Evolutionary conservation across 1,139 yeast genomes (phyloP).

Genomic region (Yamadazyma triangularis): DNA sequence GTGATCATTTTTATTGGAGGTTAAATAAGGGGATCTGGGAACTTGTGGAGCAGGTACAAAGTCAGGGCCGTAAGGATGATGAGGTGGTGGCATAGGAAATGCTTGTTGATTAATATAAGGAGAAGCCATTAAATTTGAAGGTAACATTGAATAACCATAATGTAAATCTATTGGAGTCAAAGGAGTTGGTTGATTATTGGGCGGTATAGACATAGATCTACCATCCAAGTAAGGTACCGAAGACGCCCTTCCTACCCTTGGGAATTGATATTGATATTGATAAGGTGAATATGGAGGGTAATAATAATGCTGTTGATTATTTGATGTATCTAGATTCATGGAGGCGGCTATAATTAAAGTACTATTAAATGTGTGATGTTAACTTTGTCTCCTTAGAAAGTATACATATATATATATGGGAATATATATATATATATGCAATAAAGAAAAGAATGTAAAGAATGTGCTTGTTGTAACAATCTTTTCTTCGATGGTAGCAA

Average conservation of each 20-base stretch:
- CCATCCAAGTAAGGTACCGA: background rate
- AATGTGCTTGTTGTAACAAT: no score
- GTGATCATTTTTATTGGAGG: conserved; percentile 13
- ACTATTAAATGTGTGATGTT: no score
- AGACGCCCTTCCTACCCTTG: background rate
- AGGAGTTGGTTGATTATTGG: background rate
- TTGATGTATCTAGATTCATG: background rate
- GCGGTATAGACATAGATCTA: background rate
- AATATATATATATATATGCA: no score
- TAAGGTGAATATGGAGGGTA: background rate
- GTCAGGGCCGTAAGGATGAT: background rate
- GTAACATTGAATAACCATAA: conserved; percentile 1
- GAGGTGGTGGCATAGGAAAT: background rate
- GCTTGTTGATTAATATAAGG: conserved; percentile 1
- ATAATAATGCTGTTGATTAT: no score
- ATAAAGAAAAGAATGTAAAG: no score
- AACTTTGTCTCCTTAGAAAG: no score
- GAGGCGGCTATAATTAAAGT: no score
- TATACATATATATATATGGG: no score
- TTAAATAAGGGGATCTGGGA: conserved; percentile 3
- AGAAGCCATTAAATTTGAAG: conserved; percentile 3
- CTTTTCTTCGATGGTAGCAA: no score
- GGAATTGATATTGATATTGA: background rate
- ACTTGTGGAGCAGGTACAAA: background rate
- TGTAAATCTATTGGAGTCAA: conserved; percentile 3